Percentiles rank a stretch among this genome's conserved stretches.
phyloP scores from a whole-genome alignment of 1,139 yeast genomes.

The Nakaseomyces delphensis region DNA sequence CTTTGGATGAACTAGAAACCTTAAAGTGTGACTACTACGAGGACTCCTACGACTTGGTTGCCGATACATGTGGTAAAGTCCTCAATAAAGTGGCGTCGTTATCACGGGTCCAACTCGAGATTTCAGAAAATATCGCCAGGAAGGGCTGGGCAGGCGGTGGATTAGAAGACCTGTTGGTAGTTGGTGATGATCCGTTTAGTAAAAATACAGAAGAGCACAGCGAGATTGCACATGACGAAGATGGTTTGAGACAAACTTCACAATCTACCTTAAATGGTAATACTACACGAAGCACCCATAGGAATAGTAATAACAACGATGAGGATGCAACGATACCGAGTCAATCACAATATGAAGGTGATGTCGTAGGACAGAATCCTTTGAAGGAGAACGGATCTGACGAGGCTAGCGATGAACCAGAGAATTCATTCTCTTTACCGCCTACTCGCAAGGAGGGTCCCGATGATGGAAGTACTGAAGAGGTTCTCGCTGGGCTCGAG shows the following conservation, averaged over 20 bases:
- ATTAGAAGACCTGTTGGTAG: slow-evolving; percentile 52
- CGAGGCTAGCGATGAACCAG: slow-evolving; percentile 1
- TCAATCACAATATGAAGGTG: too few species aligned
- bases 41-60: slow-evolving; percentile 50
- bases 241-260: background rate
- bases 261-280: background rate
- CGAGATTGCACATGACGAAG: background rate
- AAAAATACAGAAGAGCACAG: slow-evolving; percentile 9
- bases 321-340: too few species aligned
- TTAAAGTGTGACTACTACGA: slow-evolving; percentile 67
- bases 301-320: too few species aligned
- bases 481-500: background rate
- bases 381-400: background rate
- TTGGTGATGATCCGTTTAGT: slow-evolving; percentile 45
- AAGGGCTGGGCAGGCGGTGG: slow-evolving; percentile 90
- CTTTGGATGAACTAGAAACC: slow-evolving; percentile 69
- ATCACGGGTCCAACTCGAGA: slow-evolving; percentile 71
- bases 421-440: slow-evolving; percentile 19
- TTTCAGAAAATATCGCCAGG: slow-evolving; percentile 70
- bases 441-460: slow-evolving; percentile 7
- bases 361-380: too few species aligned
- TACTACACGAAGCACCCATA: too few species aligned
- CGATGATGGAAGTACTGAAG: slow-evolving; percentile 7
- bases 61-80: slow-evolving; percentile 48
- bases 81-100: slow-evolving; percentile 53